Conservation (phyloP, 1,139 yeast species). For the Diutina catenulata region DNA sequence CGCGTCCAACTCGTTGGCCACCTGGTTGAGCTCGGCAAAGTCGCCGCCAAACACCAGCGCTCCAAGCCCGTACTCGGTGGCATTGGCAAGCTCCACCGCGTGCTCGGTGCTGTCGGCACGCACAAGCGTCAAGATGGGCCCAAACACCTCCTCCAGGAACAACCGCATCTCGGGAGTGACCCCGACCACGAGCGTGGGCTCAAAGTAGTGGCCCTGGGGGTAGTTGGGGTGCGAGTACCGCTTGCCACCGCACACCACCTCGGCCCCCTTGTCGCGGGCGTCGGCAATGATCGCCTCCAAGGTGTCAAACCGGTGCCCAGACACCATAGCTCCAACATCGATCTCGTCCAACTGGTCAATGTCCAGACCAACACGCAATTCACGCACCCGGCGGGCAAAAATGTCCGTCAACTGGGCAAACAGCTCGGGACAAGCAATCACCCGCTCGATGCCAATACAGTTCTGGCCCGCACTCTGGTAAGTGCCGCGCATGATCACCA, state of each 20-base stretch:
- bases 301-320: conserved; percentile 57
- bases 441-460: conserved; percentile 94
- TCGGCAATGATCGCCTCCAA: conserved; percentile 56
- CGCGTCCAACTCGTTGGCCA: conserved; percentile 53
- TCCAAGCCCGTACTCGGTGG: conserved; percentile 86
- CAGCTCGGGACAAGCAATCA: conserved; percentile 58
- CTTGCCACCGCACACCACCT: conserved; percentile 66
- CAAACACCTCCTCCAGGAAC: conserved; percentile 86
- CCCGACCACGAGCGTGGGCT: conserved; percentile 76
- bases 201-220: conserved; percentile 89
- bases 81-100: conserved; percentile 71
- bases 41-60: conserved; percentile 74
- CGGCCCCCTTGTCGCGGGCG: conserved; percentile 78
- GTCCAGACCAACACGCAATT: conserved; percentile 74
- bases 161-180: conserved; percentile 70
- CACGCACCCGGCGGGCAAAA: conserved; percentile 44
- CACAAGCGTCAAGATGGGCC: conserved; percentile 75
- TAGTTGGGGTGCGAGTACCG: conserved; percentile 77
- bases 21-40: conserved; percentile 41
- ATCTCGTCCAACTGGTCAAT: conserved; percentile 82
- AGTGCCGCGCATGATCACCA: conserved; percentile 84
- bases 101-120: conserved; percentile 54
- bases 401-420: conserved; percentile 52
- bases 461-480: conserved; percentile 97
- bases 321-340: conserved; percentile 94